phyloP scores from a whole-genome alignment of 2,329 filamentous ascomycete genomes.

The Verticillium tricorpus region DNA sequence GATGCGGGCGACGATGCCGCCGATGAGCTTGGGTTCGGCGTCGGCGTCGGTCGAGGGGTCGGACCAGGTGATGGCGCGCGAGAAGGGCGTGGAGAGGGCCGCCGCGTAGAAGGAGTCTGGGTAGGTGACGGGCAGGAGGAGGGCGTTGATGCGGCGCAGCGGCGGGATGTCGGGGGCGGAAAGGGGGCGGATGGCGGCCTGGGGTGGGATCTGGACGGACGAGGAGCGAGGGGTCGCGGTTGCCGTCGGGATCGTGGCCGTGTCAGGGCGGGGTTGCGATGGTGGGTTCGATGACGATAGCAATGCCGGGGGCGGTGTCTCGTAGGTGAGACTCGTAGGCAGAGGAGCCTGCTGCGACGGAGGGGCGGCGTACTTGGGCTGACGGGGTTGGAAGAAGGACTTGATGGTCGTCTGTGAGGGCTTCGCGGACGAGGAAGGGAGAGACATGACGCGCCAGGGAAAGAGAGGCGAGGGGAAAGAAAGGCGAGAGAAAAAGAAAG shows the following conservation, averaged over 20 bases:
- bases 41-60: constrained; percentile 28
- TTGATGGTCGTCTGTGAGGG: constrained; percentile 52
- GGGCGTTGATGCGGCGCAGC: constrained; percentile 59
- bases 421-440: constrained; percentile 28
- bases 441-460: constrained; percentile 27
- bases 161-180: constrained; percentile 48
- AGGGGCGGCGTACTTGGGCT: constrained; percentile 38
- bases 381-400: constrained; percentile 54
- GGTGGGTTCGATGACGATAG: constrained; percentile 16
- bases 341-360: constrained; percentile 19
- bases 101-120: constrained; percentile 61
- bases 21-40: constrained; percentile 47
- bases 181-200: constrained; percentile 50
- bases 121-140: constrained; percentile 61
- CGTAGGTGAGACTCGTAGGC: not conserved
- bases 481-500: not conserved
- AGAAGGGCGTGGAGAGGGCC: constrained; percentile 46
- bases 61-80: constrained; percentile 55
- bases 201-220: constrained; percentile 29
- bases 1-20: constrained; percentile 58
- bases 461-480: not conserved
- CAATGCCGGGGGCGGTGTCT: constrained; percentile 8
- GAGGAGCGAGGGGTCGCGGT: constrained; percentile 16
- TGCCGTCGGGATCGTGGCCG: constrained; percentile 20
- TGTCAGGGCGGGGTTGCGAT: constrained; percentile 15